Conservation (phyloP, 192 early-diverging fungal species). For the Coemansia sp. region DNA sequence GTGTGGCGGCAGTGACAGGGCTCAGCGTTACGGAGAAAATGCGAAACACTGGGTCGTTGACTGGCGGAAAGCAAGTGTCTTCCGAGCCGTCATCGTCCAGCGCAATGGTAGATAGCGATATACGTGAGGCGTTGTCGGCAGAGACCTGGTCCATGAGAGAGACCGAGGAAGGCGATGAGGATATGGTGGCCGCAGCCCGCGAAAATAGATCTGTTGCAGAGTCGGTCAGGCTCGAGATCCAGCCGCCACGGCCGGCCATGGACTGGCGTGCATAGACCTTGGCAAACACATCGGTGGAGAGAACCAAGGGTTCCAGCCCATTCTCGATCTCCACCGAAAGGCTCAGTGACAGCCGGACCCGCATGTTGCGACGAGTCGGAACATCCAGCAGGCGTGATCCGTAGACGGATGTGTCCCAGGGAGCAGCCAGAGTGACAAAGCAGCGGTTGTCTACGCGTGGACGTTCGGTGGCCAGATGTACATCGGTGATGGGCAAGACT, state of each 20-base stretch:
- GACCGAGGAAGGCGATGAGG: too few species aligned
- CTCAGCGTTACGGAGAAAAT: slow-evolving; percentile 58
- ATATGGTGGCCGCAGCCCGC: not conserved
- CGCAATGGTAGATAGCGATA: not conserved
- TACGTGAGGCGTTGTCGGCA: too few species aligned
- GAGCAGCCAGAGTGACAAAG: slow-evolving; percentile 49
- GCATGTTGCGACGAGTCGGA: slow-evolving; percentile 54
- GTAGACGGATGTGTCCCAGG: slow-evolving; percentile 75
- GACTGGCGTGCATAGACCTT: slow-evolving; percentile 55
- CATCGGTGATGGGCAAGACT: slow-evolving; percentile 29
- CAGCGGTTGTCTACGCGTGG: slow-evolving; percentile 59
- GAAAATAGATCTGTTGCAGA: slow-evolving; percentile 5
- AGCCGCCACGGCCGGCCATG: slow-evolving; percentile 6
- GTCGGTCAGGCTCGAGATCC: slow-evolving; percentile 10
- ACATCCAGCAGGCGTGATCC: slow-evolving; percentile 60
- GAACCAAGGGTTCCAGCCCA: slow-evolving; percentile 52
- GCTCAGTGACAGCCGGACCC: slow-evolving; percentile 53
- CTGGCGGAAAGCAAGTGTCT: slow-evolving; percentile 14
- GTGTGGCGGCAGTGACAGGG: slow-evolving; percentile 48
- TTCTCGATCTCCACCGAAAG: slow-evolving; percentile 56
- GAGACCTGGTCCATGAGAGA: too few species aligned
- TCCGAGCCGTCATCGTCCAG: not conserved
- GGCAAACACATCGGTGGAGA: slow-evolving; percentile 55
- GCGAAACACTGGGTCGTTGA: slow-evolving; percentile 32
- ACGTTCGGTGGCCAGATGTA: slow-evolving; percentile 38